Percentiles rank a stretch among this genome's conserved stretches.
phyloP scores from a whole-genome alignment of 2,329 filamentous ascomycete genomes.

The Acarospora socialis region DNA sequence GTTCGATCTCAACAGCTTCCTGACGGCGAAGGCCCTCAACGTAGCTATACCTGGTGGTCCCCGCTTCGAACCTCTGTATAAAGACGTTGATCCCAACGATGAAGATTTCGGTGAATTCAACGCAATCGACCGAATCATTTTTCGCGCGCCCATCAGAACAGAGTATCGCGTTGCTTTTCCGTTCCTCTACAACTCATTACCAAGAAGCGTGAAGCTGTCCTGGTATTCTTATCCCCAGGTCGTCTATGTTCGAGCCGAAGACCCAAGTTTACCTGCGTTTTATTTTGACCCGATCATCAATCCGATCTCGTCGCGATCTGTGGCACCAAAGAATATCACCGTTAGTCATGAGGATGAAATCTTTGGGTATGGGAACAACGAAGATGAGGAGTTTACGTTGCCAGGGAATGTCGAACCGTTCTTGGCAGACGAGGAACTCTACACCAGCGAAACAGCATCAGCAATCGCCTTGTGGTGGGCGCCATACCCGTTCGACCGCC shows the following conservation, averaged over 20 bases:
- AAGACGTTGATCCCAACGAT: constrained; percentile 96
- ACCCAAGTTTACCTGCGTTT: constrained; percentile 81
- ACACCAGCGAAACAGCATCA: constrained; percentile 74
- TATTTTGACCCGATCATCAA: constrained; percentile 98
- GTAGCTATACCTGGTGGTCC: constrained; percentile 96
- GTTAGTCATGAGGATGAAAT: constrained; percentile 87
- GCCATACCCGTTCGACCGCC: constrained; percentile 84
- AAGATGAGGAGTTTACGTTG: constrained; percentile 76
- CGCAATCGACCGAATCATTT: constrained; percentile 97
- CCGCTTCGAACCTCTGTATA: constrained; percentile 92
- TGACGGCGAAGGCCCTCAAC: constrained; percentile 92
- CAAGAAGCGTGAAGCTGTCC: constrained; percentile 79
- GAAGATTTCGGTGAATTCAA: constrained; percentile 99
- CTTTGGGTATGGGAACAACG: constrained; percentile 66
- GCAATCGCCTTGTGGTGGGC: constrained; percentile 98
- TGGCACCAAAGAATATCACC: constrained; percentile 87
- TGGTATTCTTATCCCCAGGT: constrained; percentile 92
- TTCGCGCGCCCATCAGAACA: constrained; percentile 84
- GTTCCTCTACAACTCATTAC: constrained; percentile 90
- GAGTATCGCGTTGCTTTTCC: constrained; percentile 93
- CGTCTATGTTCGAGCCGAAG: constrained; percentile 78
- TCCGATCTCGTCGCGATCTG: constrained; percentile 86
- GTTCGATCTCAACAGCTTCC: constrained; percentile 87
- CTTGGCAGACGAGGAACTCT: constrained; percentile 74
- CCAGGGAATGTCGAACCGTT: constrained; percentile 74